phyloP scores from a whole-genome alignment of 2,329 filamentous ascomycete species.

The Paraphoma chrysanthemicola region DNA sequence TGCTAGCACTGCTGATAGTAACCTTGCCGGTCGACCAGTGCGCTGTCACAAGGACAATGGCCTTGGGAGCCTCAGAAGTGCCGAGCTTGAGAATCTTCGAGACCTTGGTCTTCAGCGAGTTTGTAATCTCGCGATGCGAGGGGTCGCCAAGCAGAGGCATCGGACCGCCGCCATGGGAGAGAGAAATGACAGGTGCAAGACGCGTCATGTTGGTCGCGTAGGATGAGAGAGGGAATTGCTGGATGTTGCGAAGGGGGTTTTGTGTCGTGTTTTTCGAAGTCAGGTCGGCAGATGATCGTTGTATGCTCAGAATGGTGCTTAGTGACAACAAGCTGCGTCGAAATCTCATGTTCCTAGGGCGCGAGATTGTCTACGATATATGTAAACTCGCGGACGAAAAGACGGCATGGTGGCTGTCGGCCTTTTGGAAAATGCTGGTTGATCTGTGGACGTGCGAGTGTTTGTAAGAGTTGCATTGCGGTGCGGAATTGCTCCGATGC shows the following conservation, averaged over 20 bases:
- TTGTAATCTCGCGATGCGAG: slow-evolving; percentile 57
- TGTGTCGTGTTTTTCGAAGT: slow-evolving; percentile 23
- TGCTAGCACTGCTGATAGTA: slow-evolving; percentile 58
- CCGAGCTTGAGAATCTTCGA: slow-evolving; percentile 64
- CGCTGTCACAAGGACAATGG: slow-evolving; percentile 65
- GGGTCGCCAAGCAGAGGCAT: slow-evolving; percentile 66
- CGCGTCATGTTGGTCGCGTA: slow-evolving; percentile 38
- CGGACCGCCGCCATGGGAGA: slow-evolving; percentile 57
- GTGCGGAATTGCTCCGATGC: slow-evolving; percentile 31
- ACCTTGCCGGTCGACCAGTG: slow-evolving; percentile 63
- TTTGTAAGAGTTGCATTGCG: slow-evolving; percentile 23
- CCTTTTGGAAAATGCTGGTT: slow-evolving; percentile 9
- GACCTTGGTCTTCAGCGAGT: slow-evolving; percentile 61
- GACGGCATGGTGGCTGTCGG: slow-evolving; percentile 13
- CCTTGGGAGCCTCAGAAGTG: slow-evolving; percentile 57
- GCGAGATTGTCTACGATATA: background rate
- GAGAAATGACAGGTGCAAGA: slow-evolving; percentile 47
- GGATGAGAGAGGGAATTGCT: slow-evolving; percentile 34
- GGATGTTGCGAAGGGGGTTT: slow-evolving; percentile 33
- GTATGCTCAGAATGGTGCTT: slow-evolving; percentile 13
- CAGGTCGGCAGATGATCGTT: slow-evolving; percentile 13
- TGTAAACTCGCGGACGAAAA: background rate
- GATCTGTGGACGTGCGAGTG: background rate
- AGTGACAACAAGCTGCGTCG: slow-evolving; percentile 16
- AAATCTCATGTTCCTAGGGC: slow-evolving; percentile 23